phyloP scores from a whole-genome alignment of 2,329 filamentous ascomycete species.

The Beauveria pseudobassiana region DNA sequence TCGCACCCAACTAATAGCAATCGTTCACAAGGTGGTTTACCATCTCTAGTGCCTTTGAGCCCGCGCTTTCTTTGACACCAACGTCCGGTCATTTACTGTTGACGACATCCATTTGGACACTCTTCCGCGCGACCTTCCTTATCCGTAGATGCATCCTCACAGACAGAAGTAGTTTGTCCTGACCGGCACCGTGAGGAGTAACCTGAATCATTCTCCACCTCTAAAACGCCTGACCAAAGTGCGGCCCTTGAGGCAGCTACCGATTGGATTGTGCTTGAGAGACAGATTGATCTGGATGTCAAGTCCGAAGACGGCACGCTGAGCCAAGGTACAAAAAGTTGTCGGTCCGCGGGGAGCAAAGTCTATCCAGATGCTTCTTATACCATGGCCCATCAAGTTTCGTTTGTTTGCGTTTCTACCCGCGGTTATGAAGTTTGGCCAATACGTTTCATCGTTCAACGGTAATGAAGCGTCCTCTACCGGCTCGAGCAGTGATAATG shows the following conservation, averaged over 20 bases:
- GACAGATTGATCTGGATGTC: constrained; percentile 29
- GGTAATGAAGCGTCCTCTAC: constrained; percentile 40
- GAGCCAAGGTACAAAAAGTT: constrained; percentile 29
- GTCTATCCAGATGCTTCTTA: neutral
- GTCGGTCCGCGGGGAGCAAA: constrained; percentile 14
- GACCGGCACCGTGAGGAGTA: constrained; percentile 37
- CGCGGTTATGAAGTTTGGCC: neutral
- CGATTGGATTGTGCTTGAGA: constrained; percentile 32
- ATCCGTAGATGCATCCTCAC: constrained; percentile 37
- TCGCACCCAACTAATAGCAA: neutral
- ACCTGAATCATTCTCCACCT: constrained; percentile 31
- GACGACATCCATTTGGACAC: constrained; percentile 34
- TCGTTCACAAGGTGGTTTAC: constrained; percentile 36
- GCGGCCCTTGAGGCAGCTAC: constrained; percentile 34
- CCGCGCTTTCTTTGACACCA: constrained; percentile 39
- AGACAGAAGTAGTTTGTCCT: constrained; percentile 44
- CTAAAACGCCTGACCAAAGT: constrained; percentile 29
- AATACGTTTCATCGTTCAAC: constrained; percentile 32
- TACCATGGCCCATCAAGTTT: neutral
- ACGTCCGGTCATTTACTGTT: constrained; percentile 30
- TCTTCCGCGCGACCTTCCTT: constrained; percentile 30
- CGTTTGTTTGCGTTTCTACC: neutral
- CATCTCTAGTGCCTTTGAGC: constrained; percentile 38
- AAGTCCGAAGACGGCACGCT: constrained; percentile 27
- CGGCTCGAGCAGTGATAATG: constrained; percentile 37